A percentile compares a stretch with the other conserved stretches of the same genome.
These are phyloP conservation scores for Epichloe festucae DNA, from an alignment of 2,329 filamentous ascomycete species.

Conservation along the genomic window DNA sequence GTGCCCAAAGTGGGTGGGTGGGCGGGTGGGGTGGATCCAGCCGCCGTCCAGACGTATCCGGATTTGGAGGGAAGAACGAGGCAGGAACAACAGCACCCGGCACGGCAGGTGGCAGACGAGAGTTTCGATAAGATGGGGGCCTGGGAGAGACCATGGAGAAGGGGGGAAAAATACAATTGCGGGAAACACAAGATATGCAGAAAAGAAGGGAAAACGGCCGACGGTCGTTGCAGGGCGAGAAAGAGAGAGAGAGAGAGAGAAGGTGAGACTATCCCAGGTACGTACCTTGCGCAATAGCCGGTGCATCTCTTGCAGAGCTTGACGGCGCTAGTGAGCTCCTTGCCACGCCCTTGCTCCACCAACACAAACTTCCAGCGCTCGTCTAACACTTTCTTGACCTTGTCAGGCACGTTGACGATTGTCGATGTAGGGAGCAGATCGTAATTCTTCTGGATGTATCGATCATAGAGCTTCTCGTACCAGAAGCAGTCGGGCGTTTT, in stretches of 20 bases:
- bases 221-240: too few species aligned
- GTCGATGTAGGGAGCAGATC: constrained; percentile 84
- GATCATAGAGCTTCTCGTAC: constrained; percentile 95
- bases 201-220: neutral
- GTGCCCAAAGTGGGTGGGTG: constrained; percentile 4
- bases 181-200: neutral
- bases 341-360: constrained; percentile 84
- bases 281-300: constrained; percentile 79
- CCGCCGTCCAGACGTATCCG: constrained; percentile 4
- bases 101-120: too few species aligned
- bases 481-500: constrained; percentile 81
- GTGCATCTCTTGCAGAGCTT: constrained; percentile 92
- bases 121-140: too few species aligned
- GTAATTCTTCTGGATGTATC: constrained; percentile 96
- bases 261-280: constrained; percentile 6
- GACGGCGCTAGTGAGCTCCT: constrained; percentile 89
- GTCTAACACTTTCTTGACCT: constrained; percentile 90
- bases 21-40: constrained; percentile 1
- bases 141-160: neutral
- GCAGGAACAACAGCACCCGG: constrained; percentile 3
- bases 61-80: constrained; percentile 1
- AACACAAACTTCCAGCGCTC: constrained; percentile 95
- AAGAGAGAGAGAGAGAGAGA: neutral
- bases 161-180: neutral
- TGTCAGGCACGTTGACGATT: constrained; percentile 91